Percentiles rank a stretch among this genome's conserved stretches.
Conservation (phyloP, 768 basidiomycete genomes). For the Clitopilus hobsonii region DNA sequence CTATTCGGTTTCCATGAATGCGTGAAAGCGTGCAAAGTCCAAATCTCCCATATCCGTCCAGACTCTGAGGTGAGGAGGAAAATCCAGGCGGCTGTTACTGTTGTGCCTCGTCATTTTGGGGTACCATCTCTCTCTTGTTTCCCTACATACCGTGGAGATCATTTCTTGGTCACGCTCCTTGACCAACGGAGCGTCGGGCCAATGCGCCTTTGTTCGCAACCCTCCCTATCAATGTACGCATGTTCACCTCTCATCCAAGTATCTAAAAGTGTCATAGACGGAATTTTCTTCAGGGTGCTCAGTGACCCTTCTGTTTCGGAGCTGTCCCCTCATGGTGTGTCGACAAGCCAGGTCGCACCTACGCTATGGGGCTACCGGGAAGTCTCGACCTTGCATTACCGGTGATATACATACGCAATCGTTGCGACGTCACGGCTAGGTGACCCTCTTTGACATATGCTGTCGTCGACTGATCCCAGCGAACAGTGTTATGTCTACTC, state of each 20-base stretch:
- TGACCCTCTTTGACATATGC: neutral
- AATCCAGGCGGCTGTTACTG: no score
- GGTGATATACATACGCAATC: neutral
- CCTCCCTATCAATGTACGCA: no score
- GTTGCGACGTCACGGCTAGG: neutral
- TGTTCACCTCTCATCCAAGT: no score
- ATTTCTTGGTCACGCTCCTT: neutral
- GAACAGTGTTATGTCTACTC: neutral
- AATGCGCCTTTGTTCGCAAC: no score
- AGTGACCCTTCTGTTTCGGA: no score
- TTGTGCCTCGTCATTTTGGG: no score
- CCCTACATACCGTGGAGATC: neutral
- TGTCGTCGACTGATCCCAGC: neutral
- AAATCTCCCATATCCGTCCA: no score
- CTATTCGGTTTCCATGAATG: no score
- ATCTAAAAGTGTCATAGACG: no score
- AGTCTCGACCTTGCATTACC: neutral
- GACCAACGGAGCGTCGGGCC: neutral
- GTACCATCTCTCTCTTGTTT: neutral
- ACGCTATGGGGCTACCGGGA: neutral
- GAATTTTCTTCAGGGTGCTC: no score
- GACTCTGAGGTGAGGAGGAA: no score
- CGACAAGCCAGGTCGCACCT: neutral
- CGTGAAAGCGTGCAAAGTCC: no score
- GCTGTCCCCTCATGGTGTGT: neutral